Evolutionary conservation across 1,139 yeast species (phyloP).

Genomic region (Suhomyces ambrosiae): DNA sequence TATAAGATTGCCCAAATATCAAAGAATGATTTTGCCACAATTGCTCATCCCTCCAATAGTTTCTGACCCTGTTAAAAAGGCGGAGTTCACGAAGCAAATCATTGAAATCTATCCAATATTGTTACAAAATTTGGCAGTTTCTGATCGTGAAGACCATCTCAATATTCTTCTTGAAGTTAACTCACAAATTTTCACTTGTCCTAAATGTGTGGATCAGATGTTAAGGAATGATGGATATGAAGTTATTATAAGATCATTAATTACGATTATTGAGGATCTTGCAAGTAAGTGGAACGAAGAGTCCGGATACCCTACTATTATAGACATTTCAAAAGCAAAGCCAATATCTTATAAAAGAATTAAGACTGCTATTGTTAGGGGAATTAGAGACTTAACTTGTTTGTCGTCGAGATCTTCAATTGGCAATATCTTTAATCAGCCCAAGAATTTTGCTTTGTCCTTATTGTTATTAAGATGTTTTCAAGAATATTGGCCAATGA

Average conservation of each 20-base stretch:
- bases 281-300: slow-evolving; percentile 29
- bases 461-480: slow-evolving; percentile 49
- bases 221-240: slow-evolving; percentile 40
- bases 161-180: slow-evolving; percentile 56
- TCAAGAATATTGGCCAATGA: slow-evolving; percentile 59
- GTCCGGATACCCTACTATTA: slow-evolving; percentile 34
- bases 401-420: slow-evolving; percentile 40
- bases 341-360: slow-evolving; percentile 26
- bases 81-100: slow-evolving; percentile 52
- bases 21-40: slow-evolving; percentile 50
- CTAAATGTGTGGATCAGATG: slow-evolving; percentile 51
- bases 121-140: slow-evolving; percentile 45
- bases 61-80: slow-evolving; percentile 48
- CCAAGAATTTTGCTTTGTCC: slow-evolving; percentile 38
- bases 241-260: slow-evolving; percentile 50
- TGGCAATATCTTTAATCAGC: slow-evolving; percentile 27
- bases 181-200: slow-evolving; percentile 67
- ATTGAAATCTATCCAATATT: slow-evolving; percentile 58
- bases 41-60: slow-evolving; percentile 57
- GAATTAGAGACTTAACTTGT: slow-evolving; percentile 46
- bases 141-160: slow-evolving; percentile 69
- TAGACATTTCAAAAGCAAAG: slow-evolving; percentile 24
- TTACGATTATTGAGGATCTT: slow-evolving; percentile 46
- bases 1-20: slow-evolving; percentile 52
- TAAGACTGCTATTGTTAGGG: slow-evolving; percentile 34